phyloP scores from a whole-genome alignment of 257 asterid genomes.

The Coffea eugenioides region DNA sequence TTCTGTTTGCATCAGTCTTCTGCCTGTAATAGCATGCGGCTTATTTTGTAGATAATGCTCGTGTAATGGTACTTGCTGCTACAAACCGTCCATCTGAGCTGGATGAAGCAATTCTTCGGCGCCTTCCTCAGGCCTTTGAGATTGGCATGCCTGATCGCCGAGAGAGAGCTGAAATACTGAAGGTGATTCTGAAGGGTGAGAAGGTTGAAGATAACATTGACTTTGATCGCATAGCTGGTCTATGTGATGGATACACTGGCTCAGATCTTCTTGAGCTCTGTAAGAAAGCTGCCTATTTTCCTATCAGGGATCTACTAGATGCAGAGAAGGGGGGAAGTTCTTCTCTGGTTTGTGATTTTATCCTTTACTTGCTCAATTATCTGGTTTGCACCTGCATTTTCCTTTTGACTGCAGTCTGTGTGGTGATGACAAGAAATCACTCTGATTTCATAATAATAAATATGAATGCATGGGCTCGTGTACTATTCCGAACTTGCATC shows the following conservation, averaged over 20 bases:
- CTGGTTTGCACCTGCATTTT: not conserved
- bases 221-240: slow-evolving; percentile 61
- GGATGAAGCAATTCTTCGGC: slow-evolving; percentile 95
- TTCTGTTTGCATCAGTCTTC: not conserved
- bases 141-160: slow-evolving; percentile 65
- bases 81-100: slow-evolving; percentile 98
- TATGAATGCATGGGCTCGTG: not conserved
- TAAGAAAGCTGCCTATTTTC: slow-evolving; percentile 88
- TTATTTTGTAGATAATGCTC: slow-evolving; percentile 62
- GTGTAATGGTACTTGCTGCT: slow-evolving; percentile 95
- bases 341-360: slow-evolving; percentile 43
- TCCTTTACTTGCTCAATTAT: not conserved
- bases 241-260: slow-evolving; percentile 84
- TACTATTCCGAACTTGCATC: not conserved
- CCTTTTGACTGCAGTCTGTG: slow-evolving; percentile 1
- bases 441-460: not conserved
- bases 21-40: slow-evolving; percentile 15
- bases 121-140: slow-evolving; percentile 96
- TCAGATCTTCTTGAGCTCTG: slow-evolving; percentile 93
- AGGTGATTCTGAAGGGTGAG: slow-evolving; percentile 83
- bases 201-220: slow-evolving; percentile 58
- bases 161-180: slow-evolving; percentile 73
- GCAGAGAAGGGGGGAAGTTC: slow-evolving; percentile 66
- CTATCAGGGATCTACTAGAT: slow-evolving; percentile 72
- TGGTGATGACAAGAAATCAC: not conserved